A percentile compares a stretch with the other conserved stretches of the same genome.
Conservation (phyloP, 192 early-diverging fungal species). For the Umbelopsis vinacea region DNA sequence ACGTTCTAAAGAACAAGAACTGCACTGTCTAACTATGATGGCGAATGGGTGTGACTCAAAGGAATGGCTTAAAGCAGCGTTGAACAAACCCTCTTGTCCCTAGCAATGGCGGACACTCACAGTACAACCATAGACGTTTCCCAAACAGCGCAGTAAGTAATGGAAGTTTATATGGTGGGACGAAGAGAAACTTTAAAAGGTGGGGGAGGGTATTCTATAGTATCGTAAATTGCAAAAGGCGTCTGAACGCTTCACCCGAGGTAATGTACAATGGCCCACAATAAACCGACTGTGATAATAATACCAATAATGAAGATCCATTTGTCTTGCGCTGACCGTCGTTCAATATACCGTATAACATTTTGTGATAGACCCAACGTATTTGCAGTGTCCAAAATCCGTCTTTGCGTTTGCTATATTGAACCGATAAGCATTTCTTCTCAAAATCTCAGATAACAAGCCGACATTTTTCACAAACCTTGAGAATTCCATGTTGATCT, state of each 20-base stretch:
- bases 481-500: conserved; percentile 59
- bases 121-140: too few species aligned
- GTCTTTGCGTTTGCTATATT: conserved; percentile 57
- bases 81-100: too few species aligned
- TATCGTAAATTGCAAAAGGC: background rate
- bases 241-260: conserved; percentile 34
- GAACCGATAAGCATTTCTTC: background rate
- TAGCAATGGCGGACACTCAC: too few species aligned
- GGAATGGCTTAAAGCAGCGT: too few species aligned
- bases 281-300: conserved; percentile 49
- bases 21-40: too few species aligned
- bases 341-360: conserved; percentile 62
- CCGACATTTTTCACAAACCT: conserved; percentile 39
- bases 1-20: too few species aligned
- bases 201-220: conserved; percentile 11
- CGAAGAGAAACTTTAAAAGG: background rate
- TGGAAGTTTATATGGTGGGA: background rate
- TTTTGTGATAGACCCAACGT: conserved; percentile 63
- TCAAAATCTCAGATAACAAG: background rate
- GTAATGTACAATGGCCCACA: conserved; percentile 62
- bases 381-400: conserved; percentile 59
- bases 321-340: conserved; percentile 58
- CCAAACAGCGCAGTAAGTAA: background rate
- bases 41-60: too few species aligned
- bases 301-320: conserved; percentile 65